These are phyloP conservation scores for Volvox carteri DNA, from an alignment of 163 green algal species.

Conservation along the genomic window DNA sequence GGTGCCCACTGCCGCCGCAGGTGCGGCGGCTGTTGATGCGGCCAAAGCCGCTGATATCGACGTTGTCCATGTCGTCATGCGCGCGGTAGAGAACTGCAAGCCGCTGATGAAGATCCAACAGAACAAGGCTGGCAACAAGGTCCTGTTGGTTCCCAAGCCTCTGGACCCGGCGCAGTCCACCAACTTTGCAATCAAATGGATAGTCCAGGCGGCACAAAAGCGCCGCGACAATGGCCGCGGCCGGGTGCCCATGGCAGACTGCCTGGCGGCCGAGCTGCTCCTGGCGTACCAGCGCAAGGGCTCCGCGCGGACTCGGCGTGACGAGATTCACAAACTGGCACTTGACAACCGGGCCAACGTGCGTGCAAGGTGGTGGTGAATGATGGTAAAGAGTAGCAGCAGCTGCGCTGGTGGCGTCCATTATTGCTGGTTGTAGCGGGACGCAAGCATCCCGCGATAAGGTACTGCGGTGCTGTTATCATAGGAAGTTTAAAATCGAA, in stretches of 20 bases:
- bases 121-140: conserved; percentile 34
- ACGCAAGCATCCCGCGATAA: too few species aligned
- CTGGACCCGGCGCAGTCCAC: conserved; percentile 13
- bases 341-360: conserved; percentile 70
- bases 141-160: conserved; percentile 39
- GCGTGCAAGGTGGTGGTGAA: conserved; percentile 47
- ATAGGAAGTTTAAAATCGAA: too few species aligned
- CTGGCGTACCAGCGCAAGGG: conserved; percentile 70
- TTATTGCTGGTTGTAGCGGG: too few species aligned
- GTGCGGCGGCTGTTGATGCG: background rate
- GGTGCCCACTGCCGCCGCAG: background rate
- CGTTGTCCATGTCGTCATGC: conserved; percentile 38
- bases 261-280: conserved; percentile 71
- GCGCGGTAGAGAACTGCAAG: conserved; percentile 68
- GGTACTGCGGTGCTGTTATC: too few species aligned
- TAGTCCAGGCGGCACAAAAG: conserved; percentile 43
- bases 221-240: background rate
- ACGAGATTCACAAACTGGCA: conserved; percentile 73
- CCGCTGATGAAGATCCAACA: conserved; percentile 60
- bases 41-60: background rate
- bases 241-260: conserved; percentile 58
- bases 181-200: conserved; percentile 50
- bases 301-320: conserved; percentile 62
- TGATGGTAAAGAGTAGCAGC: too few species aligned
- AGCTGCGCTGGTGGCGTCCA: too few species aligned